phyloP scores from a whole-genome alignment of 73 alveolate genomes.

The Symbiodinium pilosum region DNA sequence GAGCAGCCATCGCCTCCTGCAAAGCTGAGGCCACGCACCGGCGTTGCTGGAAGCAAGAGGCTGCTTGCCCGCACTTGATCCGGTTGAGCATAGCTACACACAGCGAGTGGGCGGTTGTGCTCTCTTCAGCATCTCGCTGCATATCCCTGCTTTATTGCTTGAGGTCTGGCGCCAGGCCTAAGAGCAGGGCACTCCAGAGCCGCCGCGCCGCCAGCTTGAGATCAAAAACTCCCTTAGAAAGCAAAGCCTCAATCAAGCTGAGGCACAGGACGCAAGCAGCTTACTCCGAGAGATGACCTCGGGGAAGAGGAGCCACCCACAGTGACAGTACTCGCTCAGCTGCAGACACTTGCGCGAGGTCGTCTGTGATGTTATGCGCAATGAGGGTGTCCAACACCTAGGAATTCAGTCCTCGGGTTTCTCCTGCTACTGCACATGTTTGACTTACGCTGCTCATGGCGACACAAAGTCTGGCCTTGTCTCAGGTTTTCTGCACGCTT shows the following conservation, averaged over 20 bases:
- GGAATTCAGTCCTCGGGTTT: no score
- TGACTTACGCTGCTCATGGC: background rate
- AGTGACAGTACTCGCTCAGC: no score
- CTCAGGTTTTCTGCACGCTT: slow-evolving; percentile 50
- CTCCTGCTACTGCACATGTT: no score
- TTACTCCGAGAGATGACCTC: slow-evolving; percentile 35
- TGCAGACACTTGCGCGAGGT: background rate
- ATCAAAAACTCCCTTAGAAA: no score
- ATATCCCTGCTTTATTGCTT: no score
- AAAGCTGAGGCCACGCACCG: slow-evolving; percentile 48
- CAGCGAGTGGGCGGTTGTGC: no score
- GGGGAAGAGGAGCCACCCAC: slow-evolving; percentile 39
- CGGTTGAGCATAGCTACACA: no score
- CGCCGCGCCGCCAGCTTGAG: background rate
- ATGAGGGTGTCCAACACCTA: slow-evolving; percentile 22
- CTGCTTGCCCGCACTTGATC: no score
- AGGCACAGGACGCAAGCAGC: slow-evolving; percentile 59
- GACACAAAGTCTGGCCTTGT: background rate
- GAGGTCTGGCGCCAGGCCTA: background rate
- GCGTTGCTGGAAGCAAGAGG: slow-evolving; percentile 78
- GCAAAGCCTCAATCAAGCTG: no score
- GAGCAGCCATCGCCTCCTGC: background rate
- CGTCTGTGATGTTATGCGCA: slow-evolving; percentile 34
- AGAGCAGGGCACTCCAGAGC: background rate
- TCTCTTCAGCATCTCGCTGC: no score